Conservation (phyloP, 2,329 filamentous ascomycete genomes). For the Sporothrix sp. region DNA sequence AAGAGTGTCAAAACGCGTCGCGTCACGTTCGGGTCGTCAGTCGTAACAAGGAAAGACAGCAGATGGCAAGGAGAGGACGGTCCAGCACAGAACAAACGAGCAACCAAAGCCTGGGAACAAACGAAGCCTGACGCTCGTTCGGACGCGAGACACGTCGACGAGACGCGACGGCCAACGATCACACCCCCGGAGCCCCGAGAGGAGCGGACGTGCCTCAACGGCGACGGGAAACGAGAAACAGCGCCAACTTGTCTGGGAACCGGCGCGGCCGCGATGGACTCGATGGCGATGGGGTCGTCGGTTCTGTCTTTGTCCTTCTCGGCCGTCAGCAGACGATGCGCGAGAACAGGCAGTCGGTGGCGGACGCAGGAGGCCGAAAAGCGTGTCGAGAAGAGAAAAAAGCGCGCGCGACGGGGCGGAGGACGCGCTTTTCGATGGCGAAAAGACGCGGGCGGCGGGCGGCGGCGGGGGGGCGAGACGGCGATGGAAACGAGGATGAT, state of each 20-base stretch:
- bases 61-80: too few relatives aligned
- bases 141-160: not conserved
- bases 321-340: not conserved
- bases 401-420: slow-evolving; percentile 29
- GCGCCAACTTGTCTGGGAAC: slow-evolving; percentile 33
- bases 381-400: slow-evolving; percentile 9
- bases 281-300: not conserved
- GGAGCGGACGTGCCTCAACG: slow-evolving; percentile 25
- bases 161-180: not conserved
- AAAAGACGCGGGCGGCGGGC: slow-evolving; percentile 8
- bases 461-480: not conserved
- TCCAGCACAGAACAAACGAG: too few relatives aligned
- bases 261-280: slow-evolving; percentile 20
- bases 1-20: too few relatives aligned
- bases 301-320: not conserved
- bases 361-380: slow-evolving; percentile 16
- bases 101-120: too few relatives aligned
- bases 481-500: slow-evolving; percentile 31
- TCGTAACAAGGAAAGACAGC: too few relatives aligned
- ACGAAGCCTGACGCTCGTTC: slow-evolving; percentile 23
- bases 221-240: slow-evolving; percentile 28
- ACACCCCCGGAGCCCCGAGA: slow-evolving; percentile 27
- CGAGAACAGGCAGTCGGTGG: slow-evolving; percentile 1
- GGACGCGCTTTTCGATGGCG: slow-evolving; percentile 46
- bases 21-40: too few relatives aligned